Base-by-base conservation (phyloP, 495 filamentous ascomycete genomes). In the Aspergillus sclerotiicarbonarius region DNA sequence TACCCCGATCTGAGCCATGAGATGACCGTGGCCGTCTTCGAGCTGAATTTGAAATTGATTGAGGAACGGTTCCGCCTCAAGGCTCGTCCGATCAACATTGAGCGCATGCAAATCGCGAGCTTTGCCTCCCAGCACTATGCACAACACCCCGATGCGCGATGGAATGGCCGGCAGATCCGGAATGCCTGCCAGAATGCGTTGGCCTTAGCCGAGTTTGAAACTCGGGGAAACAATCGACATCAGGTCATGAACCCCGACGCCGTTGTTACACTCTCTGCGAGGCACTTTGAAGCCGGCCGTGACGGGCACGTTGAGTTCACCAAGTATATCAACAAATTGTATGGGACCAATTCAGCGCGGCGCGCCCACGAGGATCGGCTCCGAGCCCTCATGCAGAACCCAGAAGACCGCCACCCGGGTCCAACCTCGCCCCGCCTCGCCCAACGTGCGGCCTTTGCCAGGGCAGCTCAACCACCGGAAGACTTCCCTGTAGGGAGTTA, bases 281-380 rank as follows among this genome's bases (percentile, higher is more conserved):
- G 6, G 2, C 53, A 56, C 12, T 56, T 56, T 16, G 25, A 18
- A 12, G 47, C 13, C 13, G 41, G 47, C 5, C 37, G 53, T 12
- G 30, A 56, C n/a, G 53, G 41, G 15, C 47, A 56, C 21, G 9
- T 56, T 2, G 43, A 56, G 12, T 56, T 56, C 16, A 56, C 39
- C 13, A 31, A 45, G 20, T 56, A 56, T 21, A 56, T 56, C 2
- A 46, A 59, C 51, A 9, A 20, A 3, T 18, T 53, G n/a, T 53
- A 29, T 4, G 51, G 51, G 4, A 30, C 20, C 0, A 44, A 53
- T 20, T 16, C 31, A 8, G 6, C 32, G 16, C 51, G 51, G 6
- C 51, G 51, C 13, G 51, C 51, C 0, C 35, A 53, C 33, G 51
- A 53, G 33, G 33, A 53, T 13, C 10, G 37, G 21, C 12, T 53